Evolutionary conservation across 2,329 filamentous ascomycete species (phyloP).

Genomic region (Microdochium bolleyi): DNA sequence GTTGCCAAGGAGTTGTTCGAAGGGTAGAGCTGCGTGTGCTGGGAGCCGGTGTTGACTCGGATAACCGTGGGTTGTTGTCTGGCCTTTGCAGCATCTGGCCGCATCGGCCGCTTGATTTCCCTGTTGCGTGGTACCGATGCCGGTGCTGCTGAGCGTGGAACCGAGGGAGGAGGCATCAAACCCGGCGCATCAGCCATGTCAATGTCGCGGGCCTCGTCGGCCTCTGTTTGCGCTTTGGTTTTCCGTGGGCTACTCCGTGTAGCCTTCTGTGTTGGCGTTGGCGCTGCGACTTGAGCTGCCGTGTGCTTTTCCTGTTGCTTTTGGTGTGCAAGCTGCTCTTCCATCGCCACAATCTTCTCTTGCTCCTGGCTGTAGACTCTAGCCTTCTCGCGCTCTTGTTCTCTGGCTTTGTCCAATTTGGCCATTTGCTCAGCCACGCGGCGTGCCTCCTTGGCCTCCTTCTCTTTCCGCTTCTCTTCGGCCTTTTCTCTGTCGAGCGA

Average conservation of each 20-base stretch:
- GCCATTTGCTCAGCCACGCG: slow-evolving; percentile 51
- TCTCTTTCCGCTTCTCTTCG: slow-evolving; percentile 57
- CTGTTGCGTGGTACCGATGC: slow-evolving; percentile 39
- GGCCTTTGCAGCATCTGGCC: slow-evolving; percentile 43
- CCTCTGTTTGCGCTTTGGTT: slow-evolving; percentile 22
- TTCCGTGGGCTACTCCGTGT: slow-evolving; percentile 46
- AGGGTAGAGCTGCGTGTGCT: slow-evolving; percentile 51
- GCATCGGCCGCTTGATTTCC: slow-evolving; percentile 51
- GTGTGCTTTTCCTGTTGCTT: slow-evolving; percentile 39
- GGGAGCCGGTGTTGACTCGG: slow-evolving; percentile 59
- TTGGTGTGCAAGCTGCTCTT: slow-evolving; percentile 42
- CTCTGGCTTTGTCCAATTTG: slow-evolving; percentile 59
- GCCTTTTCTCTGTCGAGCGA: slow-evolving; percentile 51
- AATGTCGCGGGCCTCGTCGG: slow-evolving; percentile 30
- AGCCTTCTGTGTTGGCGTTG: slow-evolving; percentile 29
- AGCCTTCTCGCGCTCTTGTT: slow-evolving; percentile 64
- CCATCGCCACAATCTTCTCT: slow-evolving; percentile 43
- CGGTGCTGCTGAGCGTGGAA: slow-evolving; percentile 41
- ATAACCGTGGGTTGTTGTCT: slow-evolving; percentile 67
- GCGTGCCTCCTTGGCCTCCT: slow-evolving; percentile 52
- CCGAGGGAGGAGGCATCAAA: slow-evolving; percentile 51
- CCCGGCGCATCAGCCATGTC: slow-evolving; percentile 51
- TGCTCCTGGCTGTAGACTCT: slow-evolving; percentile 49
- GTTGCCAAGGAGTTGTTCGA: slow-evolving; percentile 50
- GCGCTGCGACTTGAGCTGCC: slow-evolving; percentile 14